Conservation (phyloP, 2,329 filamentous ascomycete species). For the Ceratocystis ficicola region DNA sequence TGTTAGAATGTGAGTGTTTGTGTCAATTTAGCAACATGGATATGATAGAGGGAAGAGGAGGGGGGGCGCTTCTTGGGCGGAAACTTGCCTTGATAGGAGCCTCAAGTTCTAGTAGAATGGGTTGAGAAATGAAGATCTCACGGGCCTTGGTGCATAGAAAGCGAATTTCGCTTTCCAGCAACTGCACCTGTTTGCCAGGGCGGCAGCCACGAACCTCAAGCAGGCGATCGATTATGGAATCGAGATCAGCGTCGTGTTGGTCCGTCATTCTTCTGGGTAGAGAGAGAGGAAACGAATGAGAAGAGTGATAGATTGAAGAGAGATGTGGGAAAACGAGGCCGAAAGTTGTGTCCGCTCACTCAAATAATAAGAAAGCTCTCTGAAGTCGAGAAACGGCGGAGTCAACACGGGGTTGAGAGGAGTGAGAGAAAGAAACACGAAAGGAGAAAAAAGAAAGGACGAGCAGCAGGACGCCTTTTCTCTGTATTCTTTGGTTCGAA, state of each 20-base stretch:
- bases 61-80: background rate
- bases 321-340: background rate
- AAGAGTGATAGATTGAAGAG: constrained; percentile 10
- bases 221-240: constrained; percentile 97
- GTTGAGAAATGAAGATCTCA: constrained; percentile 99
- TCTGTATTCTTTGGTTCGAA: background rate
- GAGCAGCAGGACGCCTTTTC: background rate
- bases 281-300: constrained; percentile 1
- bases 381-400: constrained; percentile 14
- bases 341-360: constrained; percentile 10
- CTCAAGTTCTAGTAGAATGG: constrained; percentile 92
- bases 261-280: constrained; percentile 40
- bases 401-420: constrained; percentile 4
- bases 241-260: constrained; percentile 85
- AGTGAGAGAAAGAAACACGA: background rate
- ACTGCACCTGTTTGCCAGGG: constrained; percentile 95
- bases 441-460: constrained; percentile 5
- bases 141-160: constrained; percentile 96
- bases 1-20: constrained; percentile 17
- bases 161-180: constrained; percentile 90
- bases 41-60: background rate
- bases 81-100: constrained; percentile 88
- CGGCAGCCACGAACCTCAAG: constrained; percentile 95
- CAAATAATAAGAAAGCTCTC: background rate
- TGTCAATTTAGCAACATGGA: background rate